Evolutionary conservation across 306 rosid species (phyloP).

Genomic region (Prunus mume): DNA sequence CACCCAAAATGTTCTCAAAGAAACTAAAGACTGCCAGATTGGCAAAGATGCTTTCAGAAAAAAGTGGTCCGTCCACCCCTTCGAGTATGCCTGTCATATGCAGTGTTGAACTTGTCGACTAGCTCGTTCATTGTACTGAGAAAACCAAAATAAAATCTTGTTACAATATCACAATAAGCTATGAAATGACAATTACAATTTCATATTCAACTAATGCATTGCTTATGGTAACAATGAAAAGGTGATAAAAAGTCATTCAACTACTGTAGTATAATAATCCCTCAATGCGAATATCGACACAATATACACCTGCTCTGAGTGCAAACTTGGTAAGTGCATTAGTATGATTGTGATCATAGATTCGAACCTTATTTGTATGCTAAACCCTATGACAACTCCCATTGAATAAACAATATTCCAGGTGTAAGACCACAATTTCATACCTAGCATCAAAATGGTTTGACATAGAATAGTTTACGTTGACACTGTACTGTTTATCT

Average conservation of each 20-base stretch:
- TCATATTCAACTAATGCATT: background rate
- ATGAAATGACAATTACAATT: background rate
- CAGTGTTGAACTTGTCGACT: slow-evolving; percentile 76
- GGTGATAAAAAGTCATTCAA: background rate
- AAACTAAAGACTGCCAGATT: background rate
- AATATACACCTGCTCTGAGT: too few species aligned
- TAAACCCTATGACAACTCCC: background rate
- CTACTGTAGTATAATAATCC: background rate
- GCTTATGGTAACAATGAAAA: background rate
- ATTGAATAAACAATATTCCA: background rate
- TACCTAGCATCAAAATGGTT: background rate
- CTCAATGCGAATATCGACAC: background rate
- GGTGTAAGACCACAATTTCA: background rate
- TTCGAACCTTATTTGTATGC: background rate
- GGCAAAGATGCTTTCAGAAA: slow-evolving; percentile 44
- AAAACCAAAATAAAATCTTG: background rate
- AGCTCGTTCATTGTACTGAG: slow-evolving; percentile 49
- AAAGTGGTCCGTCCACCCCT: slow-evolving; percentile 90
- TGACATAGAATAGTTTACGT: background rate
- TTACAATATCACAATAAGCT: background rate
- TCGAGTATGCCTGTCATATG: slow-evolving; percentile 89
- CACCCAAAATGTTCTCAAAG: slow-evolving; percentile 1
- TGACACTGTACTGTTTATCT: background rate
- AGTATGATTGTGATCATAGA: background rate
- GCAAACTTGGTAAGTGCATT: background rate